These are phyloP conservation scores for Alternaria sp. DNA, from an alignment of 2,329 filamentous ascomycete genomes.

Conservation along the genomic window DNA sequence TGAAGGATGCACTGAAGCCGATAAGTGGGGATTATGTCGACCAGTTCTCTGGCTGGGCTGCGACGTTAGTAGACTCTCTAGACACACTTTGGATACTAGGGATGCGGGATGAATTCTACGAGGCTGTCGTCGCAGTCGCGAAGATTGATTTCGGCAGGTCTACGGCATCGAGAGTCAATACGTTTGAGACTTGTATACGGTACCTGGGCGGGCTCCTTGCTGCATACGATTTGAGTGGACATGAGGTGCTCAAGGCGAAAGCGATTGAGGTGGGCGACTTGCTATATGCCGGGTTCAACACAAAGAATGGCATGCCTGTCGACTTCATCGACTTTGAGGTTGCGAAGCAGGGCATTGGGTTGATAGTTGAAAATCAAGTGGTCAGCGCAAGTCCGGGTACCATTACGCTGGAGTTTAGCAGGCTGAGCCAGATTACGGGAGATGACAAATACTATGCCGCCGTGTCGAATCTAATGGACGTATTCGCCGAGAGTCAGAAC, in stretches of 20 bases:
- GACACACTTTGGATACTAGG: conserved; percentile 61
- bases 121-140: conserved; percentile 56
- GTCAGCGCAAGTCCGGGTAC: conserved; percentile 59
- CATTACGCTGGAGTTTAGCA: conserved; percentile 53
- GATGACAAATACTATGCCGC: conserved; percentile 50
- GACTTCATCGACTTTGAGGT: conserved; percentile 54
- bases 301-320: conserved; percentile 55
- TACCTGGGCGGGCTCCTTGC: conserved; percentile 51
- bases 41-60: conserved; percentile 59
- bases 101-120: conserved; percentile 58
- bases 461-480: conserved; percentile 44
- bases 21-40: conserved; percentile 51
- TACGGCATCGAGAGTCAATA: conserved; percentile 54
- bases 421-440: conserved; percentile 50
- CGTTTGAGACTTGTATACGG: conserved; percentile 61
- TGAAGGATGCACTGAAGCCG: conserved; percentile 57
- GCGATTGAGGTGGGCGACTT: conserved; percentile 52
- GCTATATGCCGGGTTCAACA: conserved; percentile 60
- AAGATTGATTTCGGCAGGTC: conserved; percentile 56
- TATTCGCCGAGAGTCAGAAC: conserved; percentile 45
- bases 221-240: conserved; percentile 50
- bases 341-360: conserved; percentile 41
- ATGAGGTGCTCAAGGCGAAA: conserved; percentile 47
- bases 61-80: conserved; percentile 57
- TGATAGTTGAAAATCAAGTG: conserved; percentile 51